Base-by-base conservation (phyloP, 495 filamentous ascomycete species). In the Letharia columbiana region DNA sequence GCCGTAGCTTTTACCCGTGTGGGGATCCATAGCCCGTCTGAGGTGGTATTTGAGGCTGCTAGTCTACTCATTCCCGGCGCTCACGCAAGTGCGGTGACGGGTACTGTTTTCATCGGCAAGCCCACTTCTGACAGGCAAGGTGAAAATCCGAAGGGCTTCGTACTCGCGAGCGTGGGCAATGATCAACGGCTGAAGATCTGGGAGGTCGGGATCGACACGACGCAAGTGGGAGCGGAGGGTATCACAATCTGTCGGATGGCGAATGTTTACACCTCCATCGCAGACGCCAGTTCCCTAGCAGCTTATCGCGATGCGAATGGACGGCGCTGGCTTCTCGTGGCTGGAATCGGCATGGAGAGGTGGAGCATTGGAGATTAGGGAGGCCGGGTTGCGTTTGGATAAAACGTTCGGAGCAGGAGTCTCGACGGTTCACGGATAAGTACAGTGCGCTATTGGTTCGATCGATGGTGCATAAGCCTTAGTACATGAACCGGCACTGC, bases 161-260 rank as follows among this genome's bases (percentile, higher is more conserved):
- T n/a, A 65, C 59, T 91, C 4, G 82, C 84, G 9, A 87, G 84
- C 2, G 82, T 85, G 0, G 86, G 91, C 37, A 91, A 89, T 64
- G 94, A 97, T 71, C 92, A 96, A 77, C 81, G 86, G 31, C 72
- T 96, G 63, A 91, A 89, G 71, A 68, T 88, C 4, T 97, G 93
- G 92, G 72, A 69, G 2, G 68, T 87, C 28, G 64, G 62, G 0
- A 69, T 83, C 40, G 76, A 83, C 61, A 67, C 33, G 15, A 67
- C 45, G 11, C n/a, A 39, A 11, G 61, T 62, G 7, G 66, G 68
- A 7, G 49, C 18, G 31, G 72, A 81, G 4, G 73, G 66, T 9
- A 76, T 89, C 8, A 71, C 71, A 57, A 66, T 85, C 18, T 35
- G n/a, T 31, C 64, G 18, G 28, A 37, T 39, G 41, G 40, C 28